Conservation (phyloP, 2,329 filamentous ascomycete species). For the Epichloe uncinata region DNA sequence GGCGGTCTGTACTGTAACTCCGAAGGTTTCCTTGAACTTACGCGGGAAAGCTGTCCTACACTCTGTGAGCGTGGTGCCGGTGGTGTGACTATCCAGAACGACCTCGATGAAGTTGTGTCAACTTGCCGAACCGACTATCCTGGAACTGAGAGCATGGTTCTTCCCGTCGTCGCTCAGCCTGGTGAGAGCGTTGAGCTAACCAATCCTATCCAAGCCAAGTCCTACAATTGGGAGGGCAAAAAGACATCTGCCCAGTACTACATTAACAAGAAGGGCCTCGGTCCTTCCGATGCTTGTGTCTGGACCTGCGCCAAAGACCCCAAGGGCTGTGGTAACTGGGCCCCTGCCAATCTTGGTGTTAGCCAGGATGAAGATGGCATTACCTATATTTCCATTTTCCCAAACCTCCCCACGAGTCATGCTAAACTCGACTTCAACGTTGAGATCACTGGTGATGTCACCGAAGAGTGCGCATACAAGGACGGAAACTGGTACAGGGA, state of each 20-base stretch:
- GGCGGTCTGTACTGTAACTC: conserved; percentile 74
- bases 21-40: conserved; percentile 62
- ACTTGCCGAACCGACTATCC: conserved; percentile 96
- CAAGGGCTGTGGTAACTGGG: conserved; percentile 64
- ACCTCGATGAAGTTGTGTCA: conserved; percentile 49
- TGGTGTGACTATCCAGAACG: conserved; percentile 63
- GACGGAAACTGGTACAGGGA: conserved; percentile 27
- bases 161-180: conserved; percentile 53
- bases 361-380: conserved; percentile 50
- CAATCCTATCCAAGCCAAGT: conserved; percentile 57
- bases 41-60: conserved; percentile 49
- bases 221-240: conserved; percentile 66
- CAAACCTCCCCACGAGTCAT: conserved; percentile 63
- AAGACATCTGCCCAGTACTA: conserved; percentile 91
- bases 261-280: conserved; percentile 69
- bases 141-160: conserved; percentile 75
- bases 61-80: conserved; percentile 65
- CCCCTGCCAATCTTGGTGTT: conserved; percentile 75
- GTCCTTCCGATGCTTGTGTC: conserved; percentile 54
- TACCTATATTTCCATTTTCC: conserved; percentile 75
- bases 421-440: conserved; percentile 67
- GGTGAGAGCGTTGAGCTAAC: conserved; percentile 52
- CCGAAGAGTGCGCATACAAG: conserved; percentile 41
- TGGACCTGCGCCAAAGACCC: conserved; percentile 47
- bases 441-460: conserved; percentile 54